Conservation (phyloP, 192 early-diverging fungal genomes). For the Coemansia sp. region DNA sequence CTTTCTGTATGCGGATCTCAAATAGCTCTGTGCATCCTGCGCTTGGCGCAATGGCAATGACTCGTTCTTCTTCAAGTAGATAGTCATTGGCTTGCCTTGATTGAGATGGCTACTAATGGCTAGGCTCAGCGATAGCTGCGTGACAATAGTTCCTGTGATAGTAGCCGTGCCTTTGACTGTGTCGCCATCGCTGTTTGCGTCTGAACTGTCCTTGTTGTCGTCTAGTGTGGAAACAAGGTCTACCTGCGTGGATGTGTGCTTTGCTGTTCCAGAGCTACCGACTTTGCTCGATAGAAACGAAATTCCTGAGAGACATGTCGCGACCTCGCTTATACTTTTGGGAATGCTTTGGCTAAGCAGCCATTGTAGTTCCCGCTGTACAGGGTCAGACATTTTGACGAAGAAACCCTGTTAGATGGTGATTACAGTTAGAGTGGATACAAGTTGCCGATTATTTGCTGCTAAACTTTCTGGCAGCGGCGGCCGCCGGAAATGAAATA, state of each 20-base stretch:
- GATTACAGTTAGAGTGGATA: not conserved
- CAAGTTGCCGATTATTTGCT: not conserved
- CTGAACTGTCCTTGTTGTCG: not conserved
- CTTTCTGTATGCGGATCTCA: slow-evolving; percentile 23
- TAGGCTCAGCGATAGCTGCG: slow-evolving; percentile 38
- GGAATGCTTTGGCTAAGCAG: slow-evolving; percentile 44
- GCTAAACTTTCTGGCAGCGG: not conserved
- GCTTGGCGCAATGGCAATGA: slow-evolving; percentile 30
- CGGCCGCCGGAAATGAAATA: not conserved
- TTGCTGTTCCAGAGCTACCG: slow-evolving; percentile 4
- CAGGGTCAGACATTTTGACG: not conserved
- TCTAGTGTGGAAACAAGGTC: not conserved
- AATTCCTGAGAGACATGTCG: slow-evolving; percentile 9
- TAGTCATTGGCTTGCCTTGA: slow-evolving; percentile 18
- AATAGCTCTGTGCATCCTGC: slow-evolving; percentile 35
- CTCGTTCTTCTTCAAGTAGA: slow-evolving; percentile 45
- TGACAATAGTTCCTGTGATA: slow-evolving; percentile 22
- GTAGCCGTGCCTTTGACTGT: slow-evolving; percentile 31
- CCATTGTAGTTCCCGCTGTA: slow-evolving; percentile 29
- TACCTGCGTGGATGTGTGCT: slow-evolving; percentile 1
- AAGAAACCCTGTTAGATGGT: no score
- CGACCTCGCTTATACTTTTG: slow-evolving; percentile 12
- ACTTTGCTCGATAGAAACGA: slow-evolving; percentile 15
- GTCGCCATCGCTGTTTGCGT: slow-evolving; percentile 6
- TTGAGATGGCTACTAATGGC: slow-evolving; percentile 14